Evolutionary conservation across 441 rosid genomes (phyloP).

Genomic region (Gossypium laxum): DNA sequence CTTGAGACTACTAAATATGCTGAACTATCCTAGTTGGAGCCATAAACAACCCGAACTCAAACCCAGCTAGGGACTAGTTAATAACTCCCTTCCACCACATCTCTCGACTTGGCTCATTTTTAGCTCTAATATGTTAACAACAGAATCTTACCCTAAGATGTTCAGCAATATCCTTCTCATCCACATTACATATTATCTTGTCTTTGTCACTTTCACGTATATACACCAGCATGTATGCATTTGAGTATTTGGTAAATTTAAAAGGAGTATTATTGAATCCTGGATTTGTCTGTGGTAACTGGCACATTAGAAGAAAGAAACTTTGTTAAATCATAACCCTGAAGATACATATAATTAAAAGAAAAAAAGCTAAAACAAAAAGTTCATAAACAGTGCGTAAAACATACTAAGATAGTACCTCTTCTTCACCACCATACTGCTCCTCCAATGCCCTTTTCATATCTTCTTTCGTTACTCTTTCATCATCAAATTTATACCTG

Average conservation of each 20-base stretch:
- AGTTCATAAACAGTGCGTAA: neutral
- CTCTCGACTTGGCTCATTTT: conserved; percentile 3
- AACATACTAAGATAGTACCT: conserved; percentile 20
- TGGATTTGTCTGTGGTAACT: conserved; percentile 41
- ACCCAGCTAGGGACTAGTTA: neutral
- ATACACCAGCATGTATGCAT: conserved; percentile 54
- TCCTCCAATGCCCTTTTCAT: conserved; percentile 38
- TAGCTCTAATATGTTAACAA: conserved; percentile 8
- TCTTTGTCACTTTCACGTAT: conserved; percentile 53
- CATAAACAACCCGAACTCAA: neutral
- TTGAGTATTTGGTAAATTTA: conserved; percentile 44
- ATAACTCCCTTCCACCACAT: neutral
- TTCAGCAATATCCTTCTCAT: conserved; percentile 46
- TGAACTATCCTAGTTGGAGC: conserved; percentile 4
- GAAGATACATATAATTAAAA: neutral
- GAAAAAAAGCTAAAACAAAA: neutral
- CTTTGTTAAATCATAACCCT: neutral
- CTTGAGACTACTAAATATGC: conserved; percentile 4
- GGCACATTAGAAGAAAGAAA: conserved; percentile 14
- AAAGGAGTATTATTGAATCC: conserved; percentile 43
- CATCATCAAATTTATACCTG: conserved; percentile 51
- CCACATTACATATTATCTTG: conserved; percentile 43
- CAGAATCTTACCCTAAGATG: conserved; percentile 39
- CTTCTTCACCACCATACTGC: conserved; percentile 49
- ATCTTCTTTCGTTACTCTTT: conserved; percentile 45